phyloP scores from a whole-genome alignment of 148 eudicot species.

The Persicaria maculosa region DNA sequence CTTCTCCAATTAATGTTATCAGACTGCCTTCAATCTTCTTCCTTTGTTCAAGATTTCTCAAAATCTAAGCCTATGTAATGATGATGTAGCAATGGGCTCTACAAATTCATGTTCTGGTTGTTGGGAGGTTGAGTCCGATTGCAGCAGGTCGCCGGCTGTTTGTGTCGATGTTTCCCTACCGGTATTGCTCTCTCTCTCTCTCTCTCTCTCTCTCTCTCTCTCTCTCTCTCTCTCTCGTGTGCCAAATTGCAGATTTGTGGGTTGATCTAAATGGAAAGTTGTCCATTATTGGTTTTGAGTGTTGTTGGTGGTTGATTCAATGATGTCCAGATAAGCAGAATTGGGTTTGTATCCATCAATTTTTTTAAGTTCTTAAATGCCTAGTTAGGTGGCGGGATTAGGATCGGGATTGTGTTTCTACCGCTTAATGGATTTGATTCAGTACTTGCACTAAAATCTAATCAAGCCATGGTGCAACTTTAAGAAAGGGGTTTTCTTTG shows the following conservation, averaged over 20 bases:
- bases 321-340: background rate
- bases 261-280: background rate
- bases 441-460: background rate
- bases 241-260: background rate
- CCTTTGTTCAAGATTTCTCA: too few species aligned
- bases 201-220: background rate
- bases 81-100: too few species aligned
- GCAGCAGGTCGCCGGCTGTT: too few species aligned
- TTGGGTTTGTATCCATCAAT: background rate
- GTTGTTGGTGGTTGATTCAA: background rate
- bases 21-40: too few species aligned
- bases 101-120: too few species aligned
- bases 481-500: too few species aligned
- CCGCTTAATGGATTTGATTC: too few species aligned
- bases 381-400: background rate
- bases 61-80: too few species aligned
- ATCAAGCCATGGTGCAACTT: background rate
- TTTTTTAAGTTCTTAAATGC: background rate
- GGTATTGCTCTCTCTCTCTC: background rate
- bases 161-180: too few species aligned
- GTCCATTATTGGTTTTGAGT: background rate
- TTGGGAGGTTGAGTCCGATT: too few species aligned
- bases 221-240: background rate
- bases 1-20: too few species aligned
- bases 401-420: too few species aligned